Evolutionary conservation across 768 basidiomycete species (phyloP), one percentile per base, ranked within the genome.

Genomic region (Polyporus arcularius): DNA sequence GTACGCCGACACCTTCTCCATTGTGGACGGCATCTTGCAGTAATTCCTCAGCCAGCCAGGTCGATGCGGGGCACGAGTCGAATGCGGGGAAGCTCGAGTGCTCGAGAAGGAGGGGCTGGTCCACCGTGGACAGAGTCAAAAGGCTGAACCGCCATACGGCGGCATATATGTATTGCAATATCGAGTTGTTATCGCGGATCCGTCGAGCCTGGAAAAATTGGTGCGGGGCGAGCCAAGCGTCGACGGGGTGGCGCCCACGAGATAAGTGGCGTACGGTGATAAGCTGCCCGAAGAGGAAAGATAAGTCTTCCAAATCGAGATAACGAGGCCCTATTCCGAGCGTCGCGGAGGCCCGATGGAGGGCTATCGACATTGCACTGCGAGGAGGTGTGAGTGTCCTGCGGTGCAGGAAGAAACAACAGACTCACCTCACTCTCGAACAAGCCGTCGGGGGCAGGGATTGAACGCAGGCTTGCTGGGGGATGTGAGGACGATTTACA

Each of bases 1-100:
- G 69, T 73, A 76, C 45, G 60, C 60, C 9, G 48, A 30, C 53
- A 65, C 40, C 66, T 70, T 74, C 38, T 49, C 35, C 45, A 58
- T 4, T n/a, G 42, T 11, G 40, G 52, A 18, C 8, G 52, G 21
- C 52, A 53, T 53, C 18, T 38, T 41, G 16, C 16, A 12, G 38
- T 8, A 48, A 2, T 2, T 26, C 21, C 21, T 26, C 21, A 26
- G 21, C 21, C 21, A 26, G 21, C 21, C 21, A 26, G 21, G 21
- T 26, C 21, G 21, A 26, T 42, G 41, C 14, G 41, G 41, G 10
- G 40, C 40, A 16, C 16, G 40, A 41, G 18, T 49, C 48, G 21
- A 6, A 2, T 31, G 48, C 49, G 16, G 49, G 49, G 8, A 15
- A 26, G 8, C 18, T 10, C 49, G 8, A 30, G 49, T 11, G 7